Evolutionary conservation across 2,329 filamentous ascomycete species (phyloP).

Genomic region (Trichoderma lentiforme): DNA sequence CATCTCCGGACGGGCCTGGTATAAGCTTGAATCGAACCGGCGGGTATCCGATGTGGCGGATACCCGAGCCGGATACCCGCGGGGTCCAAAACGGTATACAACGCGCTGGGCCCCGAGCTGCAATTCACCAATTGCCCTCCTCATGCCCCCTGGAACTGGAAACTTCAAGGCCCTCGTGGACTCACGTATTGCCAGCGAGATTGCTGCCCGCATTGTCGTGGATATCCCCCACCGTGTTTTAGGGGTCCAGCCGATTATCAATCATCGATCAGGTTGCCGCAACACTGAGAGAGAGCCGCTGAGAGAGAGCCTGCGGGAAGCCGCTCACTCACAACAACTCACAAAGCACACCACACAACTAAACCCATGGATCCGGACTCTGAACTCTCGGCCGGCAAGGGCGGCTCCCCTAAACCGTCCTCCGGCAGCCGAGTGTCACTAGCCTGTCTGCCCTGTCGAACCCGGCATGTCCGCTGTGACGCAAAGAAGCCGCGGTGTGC

Average conservation of each 20-base stretch:
- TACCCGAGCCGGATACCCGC: slow-evolving; percentile 20
- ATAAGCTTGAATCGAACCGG: not conserved
- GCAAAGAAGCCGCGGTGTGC: slow-evolving; percentile 45
- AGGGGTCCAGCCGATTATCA: not conserved
- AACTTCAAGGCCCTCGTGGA: not conserved
- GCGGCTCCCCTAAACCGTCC: not conserved
- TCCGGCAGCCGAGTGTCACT: slow-evolving; percentile 29
- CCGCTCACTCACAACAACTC: not conserved
- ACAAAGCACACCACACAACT: not conserved
- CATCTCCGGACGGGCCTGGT: slow-evolving; percentile 1
- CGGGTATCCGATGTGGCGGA: slow-evolving; percentile 11
- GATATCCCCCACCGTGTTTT: not conserved
- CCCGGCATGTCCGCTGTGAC: slow-evolving; percentile 52
- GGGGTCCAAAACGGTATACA: slow-evolving; percentile 1
- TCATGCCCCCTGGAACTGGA: not conserved
- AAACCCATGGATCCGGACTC: not conserved
- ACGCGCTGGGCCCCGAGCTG: not conserved
- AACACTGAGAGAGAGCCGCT: not conserved
- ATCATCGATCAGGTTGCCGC: not conserved
- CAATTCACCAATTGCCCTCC: not conserved
- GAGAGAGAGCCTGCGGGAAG: not conserved
- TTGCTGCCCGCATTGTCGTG: not conserved
- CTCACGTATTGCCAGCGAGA: not conserved
- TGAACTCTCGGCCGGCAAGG: not conserved
- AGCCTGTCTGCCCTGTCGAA: slow-evolving; percentile 51